phyloP scores from a whole-genome alignment of 1,139 yeast genomes.

The Barnettozyma hawaiiensis region DNA sequence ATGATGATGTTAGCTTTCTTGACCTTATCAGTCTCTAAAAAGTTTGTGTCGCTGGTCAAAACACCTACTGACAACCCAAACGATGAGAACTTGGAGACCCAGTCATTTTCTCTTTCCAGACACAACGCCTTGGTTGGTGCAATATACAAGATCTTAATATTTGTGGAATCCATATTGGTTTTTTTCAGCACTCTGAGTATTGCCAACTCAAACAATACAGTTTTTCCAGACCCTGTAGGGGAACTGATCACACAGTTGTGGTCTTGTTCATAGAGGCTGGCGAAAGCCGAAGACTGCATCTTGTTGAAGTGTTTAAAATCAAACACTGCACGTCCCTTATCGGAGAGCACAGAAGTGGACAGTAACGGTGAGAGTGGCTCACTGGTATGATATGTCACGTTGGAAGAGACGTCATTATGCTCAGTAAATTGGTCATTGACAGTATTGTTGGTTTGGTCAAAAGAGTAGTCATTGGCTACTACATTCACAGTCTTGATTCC shows the following conservation, averaged over 20 bases:
- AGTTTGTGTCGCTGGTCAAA: slow-evolving; percentile 45
- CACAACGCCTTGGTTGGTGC: slow-evolving; percentile 55
- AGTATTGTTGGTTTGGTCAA: slow-evolving; percentile 1
- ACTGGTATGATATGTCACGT: slow-evolving; percentile 8
- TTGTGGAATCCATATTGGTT: slow-evolving; percentile 15
- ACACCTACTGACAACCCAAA: slow-evolving; percentile 39
- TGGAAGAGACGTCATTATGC: slow-evolving; percentile 6
- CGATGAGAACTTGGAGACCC: slow-evolving; percentile 36
- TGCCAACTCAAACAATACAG: slow-evolving; percentile 49
- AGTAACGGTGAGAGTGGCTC: slow-evolving; percentile 1
- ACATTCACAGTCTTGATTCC: slow-evolving; percentile 9
- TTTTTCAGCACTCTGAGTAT: slow-evolving; percentile 34
- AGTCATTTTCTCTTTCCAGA: slow-evolving; percentile 37
- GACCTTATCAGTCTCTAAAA: slow-evolving; percentile 37
- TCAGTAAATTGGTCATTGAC: slow-evolving; percentile 7
- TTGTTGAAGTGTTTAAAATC: slow-evolving; percentile 37
- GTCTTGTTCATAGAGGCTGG: slow-evolving; percentile 30
- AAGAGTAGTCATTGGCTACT: background rate
- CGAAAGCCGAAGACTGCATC: slow-evolving; percentile 45
- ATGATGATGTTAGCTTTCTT: slow-evolving; percentile 42
- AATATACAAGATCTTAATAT: slow-evolving; percentile 40
- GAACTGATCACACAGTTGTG: slow-evolving; percentile 44
- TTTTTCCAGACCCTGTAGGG: slow-evolving; percentile 57
- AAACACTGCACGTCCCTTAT: slow-evolving; percentile 30
- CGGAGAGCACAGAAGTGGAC: slow-evolving; percentile 26